Evolutionary conservation across 2,329 filamentous ascomycete species (phyloP).

Genomic region (Emericellopsis atlantica): DNA sequence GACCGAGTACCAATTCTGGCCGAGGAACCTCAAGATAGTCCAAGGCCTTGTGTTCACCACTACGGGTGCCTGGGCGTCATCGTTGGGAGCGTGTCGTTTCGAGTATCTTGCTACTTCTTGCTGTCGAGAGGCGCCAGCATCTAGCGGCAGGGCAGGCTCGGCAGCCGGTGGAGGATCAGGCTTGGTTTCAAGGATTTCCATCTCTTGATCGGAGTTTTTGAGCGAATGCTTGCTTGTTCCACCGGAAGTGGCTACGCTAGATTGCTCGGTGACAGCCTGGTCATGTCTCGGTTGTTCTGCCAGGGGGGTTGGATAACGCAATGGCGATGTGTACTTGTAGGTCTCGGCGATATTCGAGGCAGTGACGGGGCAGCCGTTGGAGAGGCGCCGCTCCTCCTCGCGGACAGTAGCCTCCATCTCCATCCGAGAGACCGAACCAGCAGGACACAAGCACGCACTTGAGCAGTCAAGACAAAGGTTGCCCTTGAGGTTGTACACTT

Average conservation of each 20-base stretch:
- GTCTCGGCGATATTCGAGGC: too few relatives aligned
- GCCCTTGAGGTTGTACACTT: slow-evolving; percentile 19
- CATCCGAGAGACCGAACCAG: slow-evolving; percentile 11
- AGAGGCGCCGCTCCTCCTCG: slow-evolving; percentile 7
- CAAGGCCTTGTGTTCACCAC: neutral
- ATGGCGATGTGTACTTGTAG: neutral
- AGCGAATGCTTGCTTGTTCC: neutral
- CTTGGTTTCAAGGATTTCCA: neutral
- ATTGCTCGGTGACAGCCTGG: neutral
- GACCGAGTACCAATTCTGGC: slow-evolving; percentile 1
- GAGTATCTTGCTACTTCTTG: neutral
- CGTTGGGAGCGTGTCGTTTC: neutral
- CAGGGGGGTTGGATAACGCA: neutral
- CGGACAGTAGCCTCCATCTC: slow-evolving; percentile 19
- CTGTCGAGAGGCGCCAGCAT: neutral
- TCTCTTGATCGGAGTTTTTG: neutral
- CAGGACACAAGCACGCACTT: slow-evolving; percentile 15
- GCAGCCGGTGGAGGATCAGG: neutral
- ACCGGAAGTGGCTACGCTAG: neutral
- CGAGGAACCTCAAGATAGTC: slow-evolving; percentile 1
- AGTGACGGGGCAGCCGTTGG: neutral
- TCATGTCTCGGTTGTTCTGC: neutral
- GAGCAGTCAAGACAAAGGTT: slow-evolving; percentile 8
- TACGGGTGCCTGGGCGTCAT: neutral
- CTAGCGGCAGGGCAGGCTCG: neutral